Evolutionary conservation across 2,329 filamentous ascomycete genomes (phyloP), one percentile per base, ranked within the genome.

Genomic region (Paraphaeosphaeria minitans): DNA sequence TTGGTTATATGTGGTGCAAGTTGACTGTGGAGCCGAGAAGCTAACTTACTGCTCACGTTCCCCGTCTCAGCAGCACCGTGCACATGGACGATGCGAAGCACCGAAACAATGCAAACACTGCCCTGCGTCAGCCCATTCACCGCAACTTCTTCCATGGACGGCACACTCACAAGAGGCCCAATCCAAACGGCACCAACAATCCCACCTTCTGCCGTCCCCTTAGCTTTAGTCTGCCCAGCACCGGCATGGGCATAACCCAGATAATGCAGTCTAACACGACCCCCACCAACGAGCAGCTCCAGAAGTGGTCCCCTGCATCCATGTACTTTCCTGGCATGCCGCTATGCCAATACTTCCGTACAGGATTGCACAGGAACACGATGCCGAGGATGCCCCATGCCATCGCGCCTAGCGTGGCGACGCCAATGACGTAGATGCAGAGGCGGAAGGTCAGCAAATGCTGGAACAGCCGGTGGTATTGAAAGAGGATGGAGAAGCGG

Each of bases 171-270:
- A 43, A 35, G 16, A 49, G 13, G 27, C 77, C 77, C 13, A 79
- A 51, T 13, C 72, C 69, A 61, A 79, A 79, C 1, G 78, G 70
- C 9, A 63, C 59, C 29, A 65, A 39, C 3, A 79, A 56, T 8
- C 70, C 68, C 10, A 69, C 46, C 59, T 75, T 78, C 59, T 78
- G 74, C n/a, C 66, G 60, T 8, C 56, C 52, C 3, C 71, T 68
- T 49, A 79, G 55, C 7, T 62, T 71, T 49, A 79, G 59, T 14
- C 60, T 66, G 29, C 68, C 56, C 21, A 75, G 56, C 13, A 73
- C 58, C 0, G 68, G 68, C 56, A 75, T 71, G 3, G 74, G 74
- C 16, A 75, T 47, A 2, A 74, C 8, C 69, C 72, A 75, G 1
- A 74, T 64, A 9, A 66, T 57, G 60, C 71, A 69, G 35, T 76